Evolutionary conservation across 805 yeast species (phyloP), one percentile per base, ranked within the genome.

Genomic region (Cyberlindnera veronae): DNA sequence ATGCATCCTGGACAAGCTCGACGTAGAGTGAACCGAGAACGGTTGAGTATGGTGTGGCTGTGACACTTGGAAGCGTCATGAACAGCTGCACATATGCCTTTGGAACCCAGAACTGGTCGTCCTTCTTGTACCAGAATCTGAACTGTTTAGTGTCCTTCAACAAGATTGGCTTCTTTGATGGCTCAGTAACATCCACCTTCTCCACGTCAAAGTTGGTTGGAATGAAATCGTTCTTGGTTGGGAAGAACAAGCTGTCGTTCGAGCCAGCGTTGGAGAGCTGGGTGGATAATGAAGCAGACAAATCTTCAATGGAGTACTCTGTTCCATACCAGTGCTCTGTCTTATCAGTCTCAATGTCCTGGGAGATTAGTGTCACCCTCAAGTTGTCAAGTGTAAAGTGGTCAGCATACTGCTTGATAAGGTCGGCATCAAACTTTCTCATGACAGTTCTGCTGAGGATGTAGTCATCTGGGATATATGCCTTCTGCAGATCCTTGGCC

Each of bases 311-410:
- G 3, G 74, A 63, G 58, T 88, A 86, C 50, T 84, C 84, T 0
- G 97, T 88, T 4, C 95, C 96, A 57, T 93, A 91, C 96, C 96
- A 91, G 54, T 77, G 71, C 59, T 91, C 99, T 16, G 56, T 68
- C 13, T 63, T 48, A 39, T 72, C 72, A 3, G 79, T 71, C 6
- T 70, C 71, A 38, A 77, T 69, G 48, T 60, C 75, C 61, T 67
- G 80, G 22, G 76, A 68, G 12, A 78, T 66, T 19, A 90, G 57
- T 32, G 71, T 64, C 5, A 77, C 66, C 45, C 87, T 72, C 51
- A 84, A 74, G 49, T 86, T 88, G 17, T 72, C 67, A 0, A 81
- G 72, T 29, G 57, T 71, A 40, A 91, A 67, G 41, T 67, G 66
- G 1, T 62, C 49, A 12, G 74, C 72, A 47, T 74, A 77, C 12